These are phyloP conservation scores for Coemansia sp. DNA, from an alignment of 192 early-diverging fungal genomes.

Conservation along the genomic window DNA sequence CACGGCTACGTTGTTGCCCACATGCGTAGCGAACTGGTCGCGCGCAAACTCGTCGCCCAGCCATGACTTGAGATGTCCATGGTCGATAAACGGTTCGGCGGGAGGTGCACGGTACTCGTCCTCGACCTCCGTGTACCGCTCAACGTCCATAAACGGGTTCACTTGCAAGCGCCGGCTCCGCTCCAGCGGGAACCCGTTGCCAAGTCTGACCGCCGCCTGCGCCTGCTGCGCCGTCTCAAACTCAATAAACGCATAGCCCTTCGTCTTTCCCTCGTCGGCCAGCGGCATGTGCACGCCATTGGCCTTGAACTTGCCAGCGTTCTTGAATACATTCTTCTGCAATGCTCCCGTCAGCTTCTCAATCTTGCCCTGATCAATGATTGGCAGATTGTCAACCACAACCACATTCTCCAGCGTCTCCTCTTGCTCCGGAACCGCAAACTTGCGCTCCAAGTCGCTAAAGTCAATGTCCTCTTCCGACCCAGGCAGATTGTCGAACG, in stretches of 20 bases:
- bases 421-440: conserved; percentile 73
- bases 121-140: conserved; percentile 70
- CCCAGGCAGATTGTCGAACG: conserved; percentile 64
- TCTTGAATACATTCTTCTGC: conserved; percentile 75
- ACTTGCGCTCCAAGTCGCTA: conserved; percentile 76
- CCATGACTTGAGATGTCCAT: conserved; percentile 89
- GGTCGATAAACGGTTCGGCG: conserved; percentile 55
- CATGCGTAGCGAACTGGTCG: conserved; percentile 91
- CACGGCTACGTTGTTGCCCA: conserved; percentile 79
- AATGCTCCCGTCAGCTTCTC: conserved; percentile 75
- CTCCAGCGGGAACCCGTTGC: conserved; percentile 80
- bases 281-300: conserved; percentile 88
- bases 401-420: conserved; percentile 79
- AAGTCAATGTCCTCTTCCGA: conserved; percentile 86
- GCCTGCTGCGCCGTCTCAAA: conserved; percentile 88
- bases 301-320: conserved; percentile 74
- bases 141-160: conserved; percentile 91
- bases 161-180: conserved; percentile 78
- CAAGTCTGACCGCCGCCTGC: conserved; percentile 67
- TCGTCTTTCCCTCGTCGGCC: conserved; percentile 72
- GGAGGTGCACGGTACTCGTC: conserved; percentile 77
- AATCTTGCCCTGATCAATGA: conserved; percentile 83
- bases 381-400: conserved; percentile 89
- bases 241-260: conserved; percentile 94
- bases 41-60: conserved; percentile 78